Evolutionary conservation across 768 basidiomycete species (phyloP).

Genomic region (Pleurotus citrinopileatus): DNA sequence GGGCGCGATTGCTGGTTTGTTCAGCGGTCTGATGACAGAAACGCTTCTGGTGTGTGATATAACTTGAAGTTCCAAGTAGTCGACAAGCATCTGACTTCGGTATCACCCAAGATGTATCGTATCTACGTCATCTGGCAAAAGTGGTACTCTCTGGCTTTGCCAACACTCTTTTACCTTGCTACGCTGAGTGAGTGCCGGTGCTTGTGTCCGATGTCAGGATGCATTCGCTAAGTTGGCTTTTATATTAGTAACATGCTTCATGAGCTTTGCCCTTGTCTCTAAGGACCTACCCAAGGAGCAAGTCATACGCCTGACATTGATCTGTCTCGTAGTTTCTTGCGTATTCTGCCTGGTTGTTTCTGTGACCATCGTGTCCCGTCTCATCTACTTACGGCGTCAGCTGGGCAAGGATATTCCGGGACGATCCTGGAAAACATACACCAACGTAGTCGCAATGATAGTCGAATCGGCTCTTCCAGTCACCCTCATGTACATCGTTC

Average conservation of each 20-base stretch:
- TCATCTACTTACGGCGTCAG: not conserved
- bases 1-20: constrained; percentile 21
- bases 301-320: not conserved
- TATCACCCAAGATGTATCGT: constrained; percentile 28
- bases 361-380: not conserved
- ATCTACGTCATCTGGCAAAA: too few relatives aligned
- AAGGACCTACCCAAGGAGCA: not conserved
- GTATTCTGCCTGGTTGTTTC: not conserved
- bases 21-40: constrained; percentile 32
- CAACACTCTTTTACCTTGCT: too few relatives aligned
- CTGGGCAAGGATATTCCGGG: not conserved
- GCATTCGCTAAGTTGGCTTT: too few relatives aligned
- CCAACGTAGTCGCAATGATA: not conserved
- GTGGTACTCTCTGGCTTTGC: too few relatives aligned
- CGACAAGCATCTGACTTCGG: too few relatives aligned
- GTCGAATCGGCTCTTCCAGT: not conserved
- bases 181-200: too few relatives aligned
- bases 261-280: not conserved
- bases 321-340: not conserved
- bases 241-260: not conserved
- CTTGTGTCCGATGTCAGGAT: too few relatives aligned
- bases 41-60: constrained; percentile 31
- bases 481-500: not conserved
- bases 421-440: not conserved
- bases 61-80: too few relatives aligned